Evolutionary conservation across 768 basidiomycete species (phyloP), one percentile per base, ranked within the genome.

Genomic region (Porpolomopsis calyptriformis): DNA sequence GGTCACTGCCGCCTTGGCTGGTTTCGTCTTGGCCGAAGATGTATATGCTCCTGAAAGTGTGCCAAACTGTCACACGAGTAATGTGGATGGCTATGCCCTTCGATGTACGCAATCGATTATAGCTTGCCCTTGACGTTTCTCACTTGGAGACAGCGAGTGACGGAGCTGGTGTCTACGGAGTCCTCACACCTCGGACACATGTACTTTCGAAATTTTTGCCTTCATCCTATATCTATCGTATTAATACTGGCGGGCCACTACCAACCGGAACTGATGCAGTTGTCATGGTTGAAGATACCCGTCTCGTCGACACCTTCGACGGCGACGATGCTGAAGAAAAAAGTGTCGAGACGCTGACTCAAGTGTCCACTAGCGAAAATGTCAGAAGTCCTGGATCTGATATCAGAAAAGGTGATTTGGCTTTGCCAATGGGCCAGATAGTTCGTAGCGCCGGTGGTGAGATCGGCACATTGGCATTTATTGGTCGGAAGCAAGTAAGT

Each of bases 201-300:
- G 49, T 59, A 0, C 67, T 77, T 7, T 57, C 65, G 16, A 62
- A 76, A 31, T 60, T 69, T 10, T 56, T 85, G 3, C 74, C 78
- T 1, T 48, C 55, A 1, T 75, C 71, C 4, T 61, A 62, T 14
- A 70, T 87, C 29, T 85, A 78, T 59, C 80, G 90, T 36, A 76
- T 94, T 60, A 92, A 91, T 63, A 94, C 90, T 0, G 90, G 90
- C 4, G 83, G 76, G 0, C 85, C 87, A 0, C 65, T 94, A 2
- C 90, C 90, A 1, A 59, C 63, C 0, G 88, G 85, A 4, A 62
- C 82, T 5, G 82, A 92, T 57, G 67, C 86, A 0, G 81, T 91
- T 2, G 80, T 94, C 60, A 93, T 92, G 89, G 90, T 94, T 16
- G 90, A 94, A 63, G 90, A 93, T 58, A 93, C 90, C 0, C 74